A percentile compares a stretch with the other conserved stretches of the same genome.
These are phyloP conservation scores for Leucocoprinus sp. DNA, from an alignment of 768 basidiomycete species.

Conservation along the genomic window DNA sequence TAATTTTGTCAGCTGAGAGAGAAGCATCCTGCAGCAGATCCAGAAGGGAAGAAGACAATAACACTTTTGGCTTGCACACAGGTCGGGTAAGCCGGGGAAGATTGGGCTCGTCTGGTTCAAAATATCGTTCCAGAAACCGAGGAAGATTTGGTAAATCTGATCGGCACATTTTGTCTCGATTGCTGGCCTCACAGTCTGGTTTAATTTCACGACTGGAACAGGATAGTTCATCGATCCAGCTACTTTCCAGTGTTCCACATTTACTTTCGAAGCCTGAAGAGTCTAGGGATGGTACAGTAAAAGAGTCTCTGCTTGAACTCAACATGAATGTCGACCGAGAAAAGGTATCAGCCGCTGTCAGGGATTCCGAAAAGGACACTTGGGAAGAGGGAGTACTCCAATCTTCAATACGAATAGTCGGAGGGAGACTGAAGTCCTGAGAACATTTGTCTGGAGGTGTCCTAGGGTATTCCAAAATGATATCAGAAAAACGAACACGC, in stretches of 20 bases:
- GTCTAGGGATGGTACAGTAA: not conserved
- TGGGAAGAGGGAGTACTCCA: slow-evolving; percentile 1
- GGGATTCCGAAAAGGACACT: not conserved
- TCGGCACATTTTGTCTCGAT: not conserved
- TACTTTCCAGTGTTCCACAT: not conserved
- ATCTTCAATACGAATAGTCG: slow-evolving; percentile 6
- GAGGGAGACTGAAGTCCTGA: not conserved
- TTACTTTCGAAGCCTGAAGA: not conserved
- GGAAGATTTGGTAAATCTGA: not conserved
- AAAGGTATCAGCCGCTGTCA: not conserved
- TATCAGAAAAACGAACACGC: not conserved
- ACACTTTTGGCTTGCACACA: not conserved
- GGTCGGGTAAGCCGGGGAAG: not conserved
- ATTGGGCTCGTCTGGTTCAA: not conserved
- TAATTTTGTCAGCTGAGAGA: not conserved
- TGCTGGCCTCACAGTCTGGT: not conserved
- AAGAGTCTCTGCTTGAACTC: not conserved
- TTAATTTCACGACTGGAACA: not conserved
- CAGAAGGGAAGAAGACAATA: not conserved
- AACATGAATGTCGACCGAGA: not conserved
- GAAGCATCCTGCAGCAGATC: not conserved
- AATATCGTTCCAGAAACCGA: not conserved
- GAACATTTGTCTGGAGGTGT: not conserved
- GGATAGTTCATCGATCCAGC: no score
- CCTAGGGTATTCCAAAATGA: not conserved